phyloP scores from a whole-genome alignment of 2,329 filamentous ascomycete genomes.

The Ceratocystis ficicola region DNA sequence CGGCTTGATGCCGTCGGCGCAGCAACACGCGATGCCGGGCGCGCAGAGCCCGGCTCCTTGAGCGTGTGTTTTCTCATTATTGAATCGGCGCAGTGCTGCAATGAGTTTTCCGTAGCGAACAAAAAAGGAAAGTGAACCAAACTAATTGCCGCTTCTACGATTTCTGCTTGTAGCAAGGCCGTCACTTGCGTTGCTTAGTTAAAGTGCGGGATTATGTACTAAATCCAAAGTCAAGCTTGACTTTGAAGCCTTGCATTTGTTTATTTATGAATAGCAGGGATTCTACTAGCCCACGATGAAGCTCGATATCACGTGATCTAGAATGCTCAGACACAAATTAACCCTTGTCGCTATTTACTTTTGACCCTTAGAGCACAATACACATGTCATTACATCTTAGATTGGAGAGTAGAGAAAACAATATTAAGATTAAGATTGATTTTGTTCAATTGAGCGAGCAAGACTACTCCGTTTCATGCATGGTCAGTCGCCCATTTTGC shows the following conservation, averaged over 20 bases:
- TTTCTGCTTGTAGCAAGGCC: no score
- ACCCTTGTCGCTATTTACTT: neutral
- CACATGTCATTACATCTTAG: neutral
- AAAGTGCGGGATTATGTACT: no score
- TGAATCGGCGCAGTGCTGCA: neutral
- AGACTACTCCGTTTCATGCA: neutral
- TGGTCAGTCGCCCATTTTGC: neutral
- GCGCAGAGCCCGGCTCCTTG: slow-evolving; percentile 19
- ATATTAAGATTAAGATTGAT: neutral
- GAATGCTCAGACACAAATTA: neutral
- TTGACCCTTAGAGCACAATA: neutral
- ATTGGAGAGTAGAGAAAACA: neutral
- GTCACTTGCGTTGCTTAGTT: no score
- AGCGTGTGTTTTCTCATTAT: slow-evolving; percentile 18
- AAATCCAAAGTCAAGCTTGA: neutral
- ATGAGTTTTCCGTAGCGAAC: neutral
- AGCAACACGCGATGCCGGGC: slow-evolving; percentile 20
- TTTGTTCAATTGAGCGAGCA: neutral
- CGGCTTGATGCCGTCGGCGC: slow-evolving; percentile 16
- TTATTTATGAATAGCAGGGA: neutral
- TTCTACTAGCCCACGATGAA: neutral
- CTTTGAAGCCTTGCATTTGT: neutral
- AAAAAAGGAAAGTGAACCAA: neutral
- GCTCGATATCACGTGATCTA: neutral
- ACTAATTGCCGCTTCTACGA: no score